These are phyloP conservation scores for Rhodocollybia butyracea DNA, from an alignment of 768 basidiomycete genomes.

Conservation along the genomic window DNA sequence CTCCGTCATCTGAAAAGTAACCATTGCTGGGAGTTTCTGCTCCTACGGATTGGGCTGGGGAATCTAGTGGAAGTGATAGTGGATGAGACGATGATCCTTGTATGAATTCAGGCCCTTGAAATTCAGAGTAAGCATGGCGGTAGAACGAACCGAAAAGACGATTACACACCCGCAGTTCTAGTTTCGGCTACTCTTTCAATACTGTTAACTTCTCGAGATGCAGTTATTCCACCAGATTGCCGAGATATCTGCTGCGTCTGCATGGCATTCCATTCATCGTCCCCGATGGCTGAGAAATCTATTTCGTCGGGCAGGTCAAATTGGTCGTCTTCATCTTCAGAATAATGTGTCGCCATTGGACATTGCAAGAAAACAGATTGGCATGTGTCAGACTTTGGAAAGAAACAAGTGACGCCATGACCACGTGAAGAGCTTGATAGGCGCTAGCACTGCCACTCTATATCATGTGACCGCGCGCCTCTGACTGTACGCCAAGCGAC, in stretches of 20 bases:
- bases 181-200: too few species aligned
- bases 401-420: neutral
- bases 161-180: neutral
- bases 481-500: too few species aligned
- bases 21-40: neutral
- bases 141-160: neutral
- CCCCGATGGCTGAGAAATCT: constrained; percentile 43
- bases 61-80: constrained; percentile 8
- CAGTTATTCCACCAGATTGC: too few species aligned
- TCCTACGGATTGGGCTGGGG: constrained; percentile 1
- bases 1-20: neutral
- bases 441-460: too few species aligned
- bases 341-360: constrained; percentile 23
- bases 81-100: constrained; percentile 12
- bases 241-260: too few species aligned
- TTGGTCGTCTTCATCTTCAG: constrained; percentile 51
- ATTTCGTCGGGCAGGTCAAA: constrained; percentile 50
- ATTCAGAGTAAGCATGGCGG: neutral
- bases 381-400: neutral
- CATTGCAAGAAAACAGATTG: too few species aligned
- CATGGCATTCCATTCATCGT: constrained; percentile 43
- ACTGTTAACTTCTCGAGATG: too few species aligned
- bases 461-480: too few species aligned
- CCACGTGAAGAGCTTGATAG: neutral
- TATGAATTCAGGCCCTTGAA: neutral